Conservation (phyloP, 495 filamentous ascomycete genomes). For the Barbatosphaeria neglecta region DNA sequence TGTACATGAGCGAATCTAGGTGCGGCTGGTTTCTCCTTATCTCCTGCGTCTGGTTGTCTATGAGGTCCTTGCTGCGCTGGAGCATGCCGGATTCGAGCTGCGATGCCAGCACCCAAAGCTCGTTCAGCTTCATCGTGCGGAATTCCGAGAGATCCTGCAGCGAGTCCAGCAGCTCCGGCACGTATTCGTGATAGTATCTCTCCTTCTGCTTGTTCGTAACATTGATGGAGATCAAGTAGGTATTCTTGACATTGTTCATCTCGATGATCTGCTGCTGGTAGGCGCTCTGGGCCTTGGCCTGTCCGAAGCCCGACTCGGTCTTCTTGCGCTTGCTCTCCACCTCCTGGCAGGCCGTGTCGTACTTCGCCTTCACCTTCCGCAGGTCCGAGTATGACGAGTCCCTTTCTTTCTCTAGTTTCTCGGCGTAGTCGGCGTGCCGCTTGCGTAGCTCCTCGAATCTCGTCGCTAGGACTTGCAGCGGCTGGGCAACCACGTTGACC, state of each 20-base stretch:
- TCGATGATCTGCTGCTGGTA: constrained; percentile 85
- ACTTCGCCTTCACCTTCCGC: constrained; percentile 83
- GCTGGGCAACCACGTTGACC: constrained; percentile 67
- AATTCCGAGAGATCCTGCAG: constrained; percentile 85
- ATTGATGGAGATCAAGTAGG: constrained; percentile 88
- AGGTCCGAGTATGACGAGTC: constrained; percentile 74
- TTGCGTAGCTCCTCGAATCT: constrained; percentile 91
- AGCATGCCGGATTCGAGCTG: constrained; percentile 67
- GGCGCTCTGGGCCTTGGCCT: constrained; percentile 73
- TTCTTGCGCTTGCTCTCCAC: constrained; percentile 93
- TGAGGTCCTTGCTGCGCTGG: constrained; percentile 54
- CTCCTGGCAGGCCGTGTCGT: constrained; percentile 84
- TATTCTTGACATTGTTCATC: constrained; percentile 98
- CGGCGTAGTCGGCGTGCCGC: constrained; percentile 77
- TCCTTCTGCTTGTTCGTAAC: constrained; percentile 95
- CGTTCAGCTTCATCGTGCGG: constrained; percentile 68
- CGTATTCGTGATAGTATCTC: constrained; percentile 91
- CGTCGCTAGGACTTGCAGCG: constrained; percentile 55
- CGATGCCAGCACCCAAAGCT: constrained; percentile 68
- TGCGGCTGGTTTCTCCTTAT: constrained; percentile 80
- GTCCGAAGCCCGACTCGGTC: constrained; percentile 78
- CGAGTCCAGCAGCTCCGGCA: constrained; percentile 88
- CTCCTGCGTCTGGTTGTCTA: constrained; percentile 61
- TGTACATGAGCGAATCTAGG: constrained; percentile 94
- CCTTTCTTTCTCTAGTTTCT: constrained; percentile 78